phyloP scores from a whole-genome alignment of 2,329 filamentous ascomycete species.

The Pseudohalonectria lignicola region DNA sequence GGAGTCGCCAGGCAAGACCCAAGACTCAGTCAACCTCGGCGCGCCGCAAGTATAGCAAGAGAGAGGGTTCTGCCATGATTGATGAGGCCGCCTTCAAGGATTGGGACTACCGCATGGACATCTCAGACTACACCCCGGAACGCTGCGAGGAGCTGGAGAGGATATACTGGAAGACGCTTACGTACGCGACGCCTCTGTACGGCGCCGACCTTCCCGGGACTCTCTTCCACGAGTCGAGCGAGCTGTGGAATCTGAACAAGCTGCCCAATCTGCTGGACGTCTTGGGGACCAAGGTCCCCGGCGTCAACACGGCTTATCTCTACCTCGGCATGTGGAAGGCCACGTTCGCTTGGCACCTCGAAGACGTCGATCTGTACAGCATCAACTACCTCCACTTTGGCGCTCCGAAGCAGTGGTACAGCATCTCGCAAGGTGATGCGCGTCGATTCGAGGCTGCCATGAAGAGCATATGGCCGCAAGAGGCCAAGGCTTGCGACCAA shows the following conservation, averaged over 20 bases:
- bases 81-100: slow-evolving; percentile 85
- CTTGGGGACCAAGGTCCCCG: slow-evolving; percentile 87
- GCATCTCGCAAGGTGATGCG: slow-evolving; percentile 91
- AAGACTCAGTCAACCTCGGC: slow-evolving; percentile 71
- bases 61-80: slow-evolving; percentile 66
- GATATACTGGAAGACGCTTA: slow-evolving; percentile 94
- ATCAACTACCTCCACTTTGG: slow-evolving; percentile 99
- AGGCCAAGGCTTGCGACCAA: slow-evolving; percentile 91
- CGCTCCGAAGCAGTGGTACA: slow-evolving; percentile 98
- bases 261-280: slow-evolving; percentile 89
- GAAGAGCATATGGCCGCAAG: slow-evolving; percentile 88
- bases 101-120: slow-evolving; percentile 83
- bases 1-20: slow-evolving; percentile 37
- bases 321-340: slow-evolving; percentile 99
- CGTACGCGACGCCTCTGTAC: slow-evolving; percentile 89
- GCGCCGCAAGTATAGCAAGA: slow-evolving; percentile 73
- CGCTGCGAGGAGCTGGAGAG: slow-evolving; percentile 90
- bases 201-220: slow-evolving; percentile 95
- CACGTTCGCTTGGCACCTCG: slow-evolving; percentile 97
- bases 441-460: slow-evolving; percentile 88
- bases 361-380: slow-evolving; percentile 97
- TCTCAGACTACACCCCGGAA: slow-evolving; percentile 81
- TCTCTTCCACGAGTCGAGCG: slow-evolving; percentile 76
- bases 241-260: slow-evolving; percentile 89
- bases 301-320: slow-evolving; percentile 95